Evolutionary conservation across 2,329 filamentous ascomycete genomes (phyloP), one percentile per base, ranked within the genome.

Genomic region (Ascocoryne sarcoides): DNA sequence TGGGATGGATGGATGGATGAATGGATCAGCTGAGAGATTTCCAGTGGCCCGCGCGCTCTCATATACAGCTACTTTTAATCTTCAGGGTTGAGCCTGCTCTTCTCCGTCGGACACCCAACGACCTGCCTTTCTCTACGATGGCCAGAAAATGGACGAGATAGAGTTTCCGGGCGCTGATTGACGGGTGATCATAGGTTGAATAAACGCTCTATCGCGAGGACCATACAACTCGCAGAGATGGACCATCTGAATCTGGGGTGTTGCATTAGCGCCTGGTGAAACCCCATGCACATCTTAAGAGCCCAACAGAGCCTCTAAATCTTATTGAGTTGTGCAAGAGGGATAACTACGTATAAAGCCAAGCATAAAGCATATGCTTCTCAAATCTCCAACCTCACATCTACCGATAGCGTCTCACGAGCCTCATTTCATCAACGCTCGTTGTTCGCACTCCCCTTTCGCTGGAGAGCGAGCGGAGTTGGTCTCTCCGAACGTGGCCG

Each of bases 21-120:
- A 42, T 36, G 30, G 44, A 50, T 52, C 51, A 54, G 51, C 45
- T 52, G 48, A 45, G 45, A 46, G 36, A 28, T 23, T 26, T 26
- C 12, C 23, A 7, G 12, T 12, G 23, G 23, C 23, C 32, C 33
- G 26, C 16, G 18, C 23, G 9, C 17, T 29, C 16, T 18, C 20
- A 19, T 28, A 17, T 39, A 15, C n/a, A 9, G 18, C 31, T 34
- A 19, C 30, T 40, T 16, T 32, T 20, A 19, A 21, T n/a, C 15
- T 10, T 32, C 17, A 18, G 39, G 23, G 19, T 17, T 16, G 31
- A 15, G 26, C 3, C 7, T 35, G 8, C 5, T 35, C 5, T 35
- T 18, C 20, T 4, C 5, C 17, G 32, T 35, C 32, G 5, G 7
- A 7, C 30, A 16, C 15, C 7, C 30, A 14, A 14, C 30, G 10